phyloP scores from a whole-genome alignment of 1,284 basidiomycete genomes.

The Tilletiopsis washingtonensis region DNA sequence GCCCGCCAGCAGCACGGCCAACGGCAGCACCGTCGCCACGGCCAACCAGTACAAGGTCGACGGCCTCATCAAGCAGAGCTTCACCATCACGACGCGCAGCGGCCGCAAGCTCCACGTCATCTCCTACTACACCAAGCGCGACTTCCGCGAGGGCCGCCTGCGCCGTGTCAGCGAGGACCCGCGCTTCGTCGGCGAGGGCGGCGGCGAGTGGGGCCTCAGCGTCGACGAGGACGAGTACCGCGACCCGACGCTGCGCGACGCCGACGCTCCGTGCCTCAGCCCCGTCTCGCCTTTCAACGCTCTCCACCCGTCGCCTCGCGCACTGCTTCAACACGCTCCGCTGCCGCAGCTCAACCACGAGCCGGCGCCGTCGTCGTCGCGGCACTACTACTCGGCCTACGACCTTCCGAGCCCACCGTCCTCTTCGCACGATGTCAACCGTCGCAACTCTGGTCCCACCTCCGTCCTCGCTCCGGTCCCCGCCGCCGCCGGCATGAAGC shows the following conservation, averaged over 20 bases:
- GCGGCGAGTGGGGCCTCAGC: conserved; percentile 35
- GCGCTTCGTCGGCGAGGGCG: conserved; percentile 32
- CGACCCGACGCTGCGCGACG: conserved; percentile 5
- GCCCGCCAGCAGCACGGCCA: conserved; percentile 10
- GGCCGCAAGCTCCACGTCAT: conserved; percentile 46
- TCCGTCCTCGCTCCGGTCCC: too few relatives aligned
- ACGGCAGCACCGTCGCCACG: conserved; percentile 26
- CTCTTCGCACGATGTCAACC: too few relatives aligned
- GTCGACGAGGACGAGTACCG: conserved; percentile 34
- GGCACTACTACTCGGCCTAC: too few relatives aligned
- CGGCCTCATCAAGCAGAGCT: conserved; percentile 46
- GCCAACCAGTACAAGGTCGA: conserved; percentile 45
- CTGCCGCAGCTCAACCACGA: too few relatives aligned
- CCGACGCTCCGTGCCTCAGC: too few relatives aligned
- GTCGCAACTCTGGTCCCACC: too few relatives aligned
- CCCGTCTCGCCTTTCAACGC: too few relatives aligned
- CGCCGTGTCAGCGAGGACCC: conserved; percentile 43
- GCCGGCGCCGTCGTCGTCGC: too few relatives aligned
- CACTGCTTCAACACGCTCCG: too few relatives aligned
- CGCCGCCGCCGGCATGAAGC: too few relatives aligned
- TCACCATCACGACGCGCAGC: conserved; percentile 43
- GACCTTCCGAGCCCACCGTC: too few relatives aligned
- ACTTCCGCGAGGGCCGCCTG: conserved; percentile 32
- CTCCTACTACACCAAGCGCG: conserved; percentile 44
- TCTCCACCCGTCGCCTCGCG: too few relatives aligned